phyloP scores from a whole-genome alignment of 192 early-diverging fungal species.

The Funneliformis mosseae region DNA sequence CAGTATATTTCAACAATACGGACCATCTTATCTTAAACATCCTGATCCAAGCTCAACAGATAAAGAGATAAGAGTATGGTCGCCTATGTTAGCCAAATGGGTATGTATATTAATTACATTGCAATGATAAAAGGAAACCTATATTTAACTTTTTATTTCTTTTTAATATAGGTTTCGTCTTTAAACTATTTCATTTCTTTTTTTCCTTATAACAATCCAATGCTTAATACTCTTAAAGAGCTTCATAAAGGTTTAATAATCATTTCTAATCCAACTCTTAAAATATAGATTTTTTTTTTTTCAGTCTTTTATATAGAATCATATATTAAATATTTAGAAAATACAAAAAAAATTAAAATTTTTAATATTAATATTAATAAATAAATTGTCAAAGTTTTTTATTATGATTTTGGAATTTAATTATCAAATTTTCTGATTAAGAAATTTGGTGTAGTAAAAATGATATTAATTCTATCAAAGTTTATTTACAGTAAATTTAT shows the following conservation, averaged over 20 bases:
- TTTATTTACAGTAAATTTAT: too few species aligned
- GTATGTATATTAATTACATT: constrained; percentile 35
- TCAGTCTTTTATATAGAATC: too few species aligned
- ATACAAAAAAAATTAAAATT: too few species aligned
- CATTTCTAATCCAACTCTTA: not conserved
- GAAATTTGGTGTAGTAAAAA: too few species aligned
- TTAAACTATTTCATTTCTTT: constrained; percentile 58
- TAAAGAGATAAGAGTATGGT: constrained; percentile 46
- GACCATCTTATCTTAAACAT: constrained; percentile 45
- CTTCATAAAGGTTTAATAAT: constrained; percentile 47
- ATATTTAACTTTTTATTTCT: constrained; percentile 14
- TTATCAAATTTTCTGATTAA: too few species aligned
- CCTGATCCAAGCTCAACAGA: constrained; percentile 23
- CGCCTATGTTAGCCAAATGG: constrained; percentile 54
- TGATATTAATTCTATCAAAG: too few species aligned
- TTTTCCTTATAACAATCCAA: constrained; percentile 50
- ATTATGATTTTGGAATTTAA: too few species aligned
- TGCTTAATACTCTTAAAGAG: constrained; percentile 45
- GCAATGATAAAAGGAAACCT: not conserved
- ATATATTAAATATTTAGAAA: too few species aligned
- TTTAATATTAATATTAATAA: too few species aligned
- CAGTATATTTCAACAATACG: constrained; percentile 54
- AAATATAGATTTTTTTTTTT: too few species aligned
- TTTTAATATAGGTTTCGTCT: constrained; percentile 36
- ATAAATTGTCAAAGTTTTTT: too few species aligned